Evolutionary conservation across 2,329 filamentous ascomycete genomes (phyloP).

Genomic region (Macroventuria anomochaeta): DNA sequence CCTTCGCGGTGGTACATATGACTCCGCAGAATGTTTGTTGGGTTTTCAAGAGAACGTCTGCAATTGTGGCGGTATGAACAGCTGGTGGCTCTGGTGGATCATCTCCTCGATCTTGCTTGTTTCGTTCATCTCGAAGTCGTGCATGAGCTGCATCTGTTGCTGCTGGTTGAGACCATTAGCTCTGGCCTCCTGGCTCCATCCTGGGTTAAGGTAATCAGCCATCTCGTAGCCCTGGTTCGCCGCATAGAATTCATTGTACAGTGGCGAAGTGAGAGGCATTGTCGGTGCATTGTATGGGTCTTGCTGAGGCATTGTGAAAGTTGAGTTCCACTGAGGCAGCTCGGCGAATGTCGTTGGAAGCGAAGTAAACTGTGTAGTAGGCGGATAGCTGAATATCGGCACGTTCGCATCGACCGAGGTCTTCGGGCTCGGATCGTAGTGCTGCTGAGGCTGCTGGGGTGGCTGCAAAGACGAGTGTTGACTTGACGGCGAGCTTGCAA

Average conservation of each 20-base stretch:
- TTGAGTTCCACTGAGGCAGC: constrained; percentile 47
- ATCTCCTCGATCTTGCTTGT: constrained; percentile 50
- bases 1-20: too few species aligned
- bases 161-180: constrained; percentile 69
- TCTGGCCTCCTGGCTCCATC: constrained; percentile 60
- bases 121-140: constrained; percentile 69
- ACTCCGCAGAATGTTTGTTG: neutral
- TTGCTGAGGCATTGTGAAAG: constrained; percentile 43
- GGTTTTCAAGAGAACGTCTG: constrained; percentile 35
- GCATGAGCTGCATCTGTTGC: constrained; percentile 84
- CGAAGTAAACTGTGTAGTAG: constrained; percentile 40
- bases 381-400: constrained; percentile 38
- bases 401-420: constrained; percentile 37
- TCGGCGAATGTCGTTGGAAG: constrained; percentile 48
- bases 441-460: constrained; percentile 36
- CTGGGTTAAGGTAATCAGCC: constrained; percentile 58
- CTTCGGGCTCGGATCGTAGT: constrained; percentile 41
- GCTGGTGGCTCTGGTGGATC: constrained; percentile 50
- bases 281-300: constrained; percentile 36
- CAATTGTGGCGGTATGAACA: constrained; percentile 42
- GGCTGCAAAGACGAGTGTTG: constrained; percentile 36
- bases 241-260: constrained; percentile 45
- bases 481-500: constrained; percentile 27
- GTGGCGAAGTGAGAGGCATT: constrained; percentile 36
- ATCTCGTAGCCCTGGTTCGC: constrained; percentile 46